Evolutionary conservation across 75 land plant genomes (phyloP).

Genomic region (Adiantum capillusveneris): DNA sequence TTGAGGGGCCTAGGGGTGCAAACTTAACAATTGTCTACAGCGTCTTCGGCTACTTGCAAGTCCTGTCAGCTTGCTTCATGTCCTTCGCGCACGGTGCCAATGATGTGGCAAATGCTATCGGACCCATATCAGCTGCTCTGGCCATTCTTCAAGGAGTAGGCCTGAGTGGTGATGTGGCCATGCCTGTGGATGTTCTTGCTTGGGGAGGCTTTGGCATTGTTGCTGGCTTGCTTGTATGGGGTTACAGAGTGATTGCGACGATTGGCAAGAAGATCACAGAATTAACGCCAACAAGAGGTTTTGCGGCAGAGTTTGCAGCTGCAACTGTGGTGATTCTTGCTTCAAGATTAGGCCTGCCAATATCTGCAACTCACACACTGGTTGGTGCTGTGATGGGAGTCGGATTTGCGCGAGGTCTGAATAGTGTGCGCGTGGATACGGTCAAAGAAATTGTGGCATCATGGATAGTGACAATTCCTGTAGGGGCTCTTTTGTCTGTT

Average conservation of each 20-base stretch:
- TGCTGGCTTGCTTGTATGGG: constrained; percentile 90
- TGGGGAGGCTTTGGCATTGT: constrained; percentile 99
- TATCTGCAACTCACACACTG: constrained; percentile 96
- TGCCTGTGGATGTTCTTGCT: constrained; percentile 87
- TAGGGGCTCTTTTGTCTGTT: constrained; percentile 69
- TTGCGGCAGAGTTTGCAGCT: constrained; percentile 98
- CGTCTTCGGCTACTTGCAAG: constrained; percentile 91
- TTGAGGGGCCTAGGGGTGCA: constrained; percentile 86
- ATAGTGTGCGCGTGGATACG: constrained; percentile 76
- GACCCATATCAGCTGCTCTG: constrained; percentile 87
- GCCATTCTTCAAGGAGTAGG: constrained; percentile 69
- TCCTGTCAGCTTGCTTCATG: constrained; percentile 97
- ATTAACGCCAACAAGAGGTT: constrained; percentile 92
- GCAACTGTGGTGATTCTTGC: constrained; percentile 86
- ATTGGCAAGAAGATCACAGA: constrained; percentile 97
- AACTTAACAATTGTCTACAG: constrained; percentile 82
- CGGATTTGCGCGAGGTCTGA: constrained; percentile 91
- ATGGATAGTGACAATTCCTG: constrained; percentile 94
- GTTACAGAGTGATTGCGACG: constrained; percentile 92
- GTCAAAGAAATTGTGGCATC: constrained; percentile 84
- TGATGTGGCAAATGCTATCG: constrained; percentile 97
- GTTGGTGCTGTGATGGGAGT: constrained; percentile 99
- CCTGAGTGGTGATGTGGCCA: constrained; percentile 42
- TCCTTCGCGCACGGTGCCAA: constrained; percentile 99
- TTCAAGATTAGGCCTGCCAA: constrained; percentile 88